A percentile compares a stretch with the other conserved stretches of the same genome.
Evolutionary conservation across 257 asterid genomes (phyloP).

Genomic region (Vinca minor): DNA sequence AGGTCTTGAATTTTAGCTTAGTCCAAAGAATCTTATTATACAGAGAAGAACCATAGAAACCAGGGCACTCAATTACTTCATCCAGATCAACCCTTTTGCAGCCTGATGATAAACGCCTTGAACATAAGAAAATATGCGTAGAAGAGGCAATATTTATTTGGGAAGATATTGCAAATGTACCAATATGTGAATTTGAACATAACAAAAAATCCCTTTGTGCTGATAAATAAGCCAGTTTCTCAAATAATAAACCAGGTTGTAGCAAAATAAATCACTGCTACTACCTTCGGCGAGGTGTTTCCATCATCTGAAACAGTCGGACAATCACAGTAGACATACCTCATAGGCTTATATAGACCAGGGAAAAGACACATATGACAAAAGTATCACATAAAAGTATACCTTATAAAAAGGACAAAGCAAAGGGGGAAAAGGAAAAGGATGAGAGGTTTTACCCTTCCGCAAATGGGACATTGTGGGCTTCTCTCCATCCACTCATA

Average conservation of each 20-base stretch:
- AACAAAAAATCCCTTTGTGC: background rate
- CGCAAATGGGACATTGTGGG: constrained; percentile 45
- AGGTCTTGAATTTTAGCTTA: no score
- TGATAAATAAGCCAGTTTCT: background rate
- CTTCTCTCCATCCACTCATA: constrained; percentile 75
- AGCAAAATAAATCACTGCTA: background rate
- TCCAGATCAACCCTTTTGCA: no score
- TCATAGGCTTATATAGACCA: background rate
- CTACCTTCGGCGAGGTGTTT: background rate
- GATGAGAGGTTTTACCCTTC: constrained; percentile 32
- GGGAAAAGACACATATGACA: background rate
- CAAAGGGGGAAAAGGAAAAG: background rate
- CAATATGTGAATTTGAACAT: background rate
- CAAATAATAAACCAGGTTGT: background rate
- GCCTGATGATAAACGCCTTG: no score
- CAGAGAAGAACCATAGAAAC: no score
- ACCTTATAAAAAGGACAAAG: background rate
- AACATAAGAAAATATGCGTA: no score
- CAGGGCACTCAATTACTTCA: no score
- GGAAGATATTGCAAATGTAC: background rate
- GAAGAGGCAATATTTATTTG: no score
- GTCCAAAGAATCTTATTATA: no score
- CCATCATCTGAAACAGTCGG: background rate
- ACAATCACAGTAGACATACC: background rate
- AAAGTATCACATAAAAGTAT: background rate